These are phyloP conservation scores for Zygnema circumcarinatum DNA, from an alignment of 139 green algal species.

Conservation along the genomic window DNA sequence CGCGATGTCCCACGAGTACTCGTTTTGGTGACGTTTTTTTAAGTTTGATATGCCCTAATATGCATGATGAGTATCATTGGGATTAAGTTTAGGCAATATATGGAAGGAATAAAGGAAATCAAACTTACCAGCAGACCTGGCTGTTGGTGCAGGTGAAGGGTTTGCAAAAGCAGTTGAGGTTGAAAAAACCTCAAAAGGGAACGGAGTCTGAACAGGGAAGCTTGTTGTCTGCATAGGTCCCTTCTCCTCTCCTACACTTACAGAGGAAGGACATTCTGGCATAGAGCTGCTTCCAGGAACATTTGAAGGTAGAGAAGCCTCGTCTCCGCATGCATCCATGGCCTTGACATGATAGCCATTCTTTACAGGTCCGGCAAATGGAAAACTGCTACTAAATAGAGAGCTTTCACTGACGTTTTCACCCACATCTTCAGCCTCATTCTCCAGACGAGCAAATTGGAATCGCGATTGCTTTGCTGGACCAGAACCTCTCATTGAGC, in stretches of 20 bases:
- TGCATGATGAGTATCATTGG: no score
- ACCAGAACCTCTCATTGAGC: neutral
- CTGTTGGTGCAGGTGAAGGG: no score
- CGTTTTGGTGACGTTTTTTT: no score
- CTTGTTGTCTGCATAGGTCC: neutral
- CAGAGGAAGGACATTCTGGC: neutral
- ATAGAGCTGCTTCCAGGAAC: neutral
- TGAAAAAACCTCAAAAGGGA: no score
- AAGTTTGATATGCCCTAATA: no score
- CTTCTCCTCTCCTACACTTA: neutral
- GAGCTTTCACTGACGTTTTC: neutral
- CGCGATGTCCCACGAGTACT: no score
- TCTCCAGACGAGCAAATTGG: neutral
- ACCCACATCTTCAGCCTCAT: neutral
- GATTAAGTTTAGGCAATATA: no score
- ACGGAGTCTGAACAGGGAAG: neutral
- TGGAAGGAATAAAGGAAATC: no score
- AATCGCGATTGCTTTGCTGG: conserved; percentile 12
- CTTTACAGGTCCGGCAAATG: neutral
- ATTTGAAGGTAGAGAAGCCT: neutral
- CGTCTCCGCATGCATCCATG: neutral
- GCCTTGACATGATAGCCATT: neutral
- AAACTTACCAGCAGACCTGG: no score
- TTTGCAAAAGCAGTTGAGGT: no score
- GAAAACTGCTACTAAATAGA: neutral